Percentiles rank a stretch among this genome's conserved stretches.
Conservation (phyloP, 2,329 filamentous ascomycete genomes). For the Daldinia eschscholtzii region DNA sequence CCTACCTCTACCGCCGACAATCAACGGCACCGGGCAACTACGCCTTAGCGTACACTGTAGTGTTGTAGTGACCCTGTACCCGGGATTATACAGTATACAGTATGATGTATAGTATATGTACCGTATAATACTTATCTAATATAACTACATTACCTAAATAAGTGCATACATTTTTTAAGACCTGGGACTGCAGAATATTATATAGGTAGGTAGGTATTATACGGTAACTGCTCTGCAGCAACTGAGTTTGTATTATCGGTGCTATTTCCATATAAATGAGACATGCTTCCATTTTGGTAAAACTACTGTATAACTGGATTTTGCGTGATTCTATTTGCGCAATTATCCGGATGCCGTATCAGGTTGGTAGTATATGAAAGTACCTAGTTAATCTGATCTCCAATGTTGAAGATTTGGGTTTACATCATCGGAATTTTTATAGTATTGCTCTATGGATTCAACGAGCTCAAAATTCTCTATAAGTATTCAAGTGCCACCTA, state of each 20-base stretch:
- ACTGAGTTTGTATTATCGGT: conserved; percentile 1
- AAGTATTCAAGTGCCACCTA: too few species aligned
- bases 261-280: conserved; percentile 4
- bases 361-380: not conserved
- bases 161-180: not conserved
- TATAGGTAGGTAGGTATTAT: not conserved
- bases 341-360: conserved; percentile 16
- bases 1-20: conserved; percentile 23
- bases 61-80: not conserved
- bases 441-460: not conserved
- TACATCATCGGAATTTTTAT: conserved; percentile 2
- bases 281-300: conserved; percentile 10
- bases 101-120: not conserved
- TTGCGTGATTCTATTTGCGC: conserved; percentile 15
- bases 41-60: not conserved
- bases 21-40: conserved; percentile 26
- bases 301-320: conserved; percentile 5
- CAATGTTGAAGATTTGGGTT: not conserved
- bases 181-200: not conserved
- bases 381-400: not conserved
- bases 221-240: conserved; percentile 3
- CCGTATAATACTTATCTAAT: not conserved
- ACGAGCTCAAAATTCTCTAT: too few species aligned
- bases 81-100: not conserved
- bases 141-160: not conserved